These are phyloP conservation scores for Epichloe scottii DNA, from an alignment of 2,329 filamentous ascomycete species.

Conservation along the genomic window DNA sequence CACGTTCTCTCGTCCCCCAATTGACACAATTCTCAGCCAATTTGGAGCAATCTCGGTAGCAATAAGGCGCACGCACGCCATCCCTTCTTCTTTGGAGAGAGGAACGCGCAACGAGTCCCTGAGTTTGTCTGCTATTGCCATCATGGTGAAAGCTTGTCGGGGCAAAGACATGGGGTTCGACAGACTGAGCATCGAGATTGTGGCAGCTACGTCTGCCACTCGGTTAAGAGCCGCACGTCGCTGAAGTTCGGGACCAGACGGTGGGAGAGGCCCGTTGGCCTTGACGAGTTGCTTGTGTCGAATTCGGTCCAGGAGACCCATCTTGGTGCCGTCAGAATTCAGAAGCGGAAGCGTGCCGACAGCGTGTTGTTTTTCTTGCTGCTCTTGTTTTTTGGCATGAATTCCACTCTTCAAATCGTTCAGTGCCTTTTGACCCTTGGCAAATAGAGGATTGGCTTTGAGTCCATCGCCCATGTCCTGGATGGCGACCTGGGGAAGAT, in stretches of 20 bases:
- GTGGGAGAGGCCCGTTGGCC: slow-evolving; percentile 41
- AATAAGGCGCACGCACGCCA: slow-evolving; percentile 36
- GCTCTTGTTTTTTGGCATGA: slow-evolving; percentile 36
- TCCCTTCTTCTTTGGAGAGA: slow-evolving; percentile 39
- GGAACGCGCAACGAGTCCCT: slow-evolving; percentile 52
- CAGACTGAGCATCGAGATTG: slow-evolving; percentile 53
- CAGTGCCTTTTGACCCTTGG: slow-evolving; percentile 57
- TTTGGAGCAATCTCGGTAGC: slow-evolving; percentile 42
- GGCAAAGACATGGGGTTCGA: slow-evolving; percentile 35
- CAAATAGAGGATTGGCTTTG: slow-evolving; percentile 43
- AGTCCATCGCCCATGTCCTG: slow-evolving; percentile 16
- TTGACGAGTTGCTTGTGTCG: slow-evolving; percentile 55
- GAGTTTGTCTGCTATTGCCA: slow-evolving; percentile 49
- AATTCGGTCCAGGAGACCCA: slow-evolving; percentile 64
- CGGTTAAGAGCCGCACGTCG: slow-evolving; percentile 55
- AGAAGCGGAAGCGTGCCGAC: slow-evolving; percentile 15
- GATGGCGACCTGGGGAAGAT: slow-evolving; percentile 25
- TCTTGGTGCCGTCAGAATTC: slow-evolving; percentile 37
- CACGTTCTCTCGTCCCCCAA: slow-evolving; percentile 43
- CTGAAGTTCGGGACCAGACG: slow-evolving; percentile 43
- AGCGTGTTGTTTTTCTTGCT: slow-evolving; percentile 23
- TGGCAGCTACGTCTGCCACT: slow-evolving; percentile 53
- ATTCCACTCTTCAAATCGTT: slow-evolving; percentile 54
- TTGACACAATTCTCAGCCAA: slow-evolving; percentile 40
- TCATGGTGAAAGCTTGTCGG: slow-evolving; percentile 53